Percentiles rank a stretch among this genome's conserved stretches.
Evolutionary conservation across 2,329 filamentous ascomycete species (phyloP).

Genomic region (Decorospora gaudefroyi): DNA sequence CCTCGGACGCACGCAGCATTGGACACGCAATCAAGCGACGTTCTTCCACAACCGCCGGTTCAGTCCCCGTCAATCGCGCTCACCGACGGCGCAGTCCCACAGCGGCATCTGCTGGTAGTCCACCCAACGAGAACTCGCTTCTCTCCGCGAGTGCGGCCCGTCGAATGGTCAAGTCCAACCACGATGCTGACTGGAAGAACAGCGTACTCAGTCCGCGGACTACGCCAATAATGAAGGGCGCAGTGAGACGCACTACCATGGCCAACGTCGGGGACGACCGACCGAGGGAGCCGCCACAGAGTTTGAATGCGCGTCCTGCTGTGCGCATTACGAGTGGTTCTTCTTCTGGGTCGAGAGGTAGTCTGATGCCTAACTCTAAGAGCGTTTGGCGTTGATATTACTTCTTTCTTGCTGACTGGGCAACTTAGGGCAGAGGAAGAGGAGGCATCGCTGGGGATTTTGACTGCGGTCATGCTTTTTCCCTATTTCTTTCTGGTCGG

Average conservation of each 20-base stretch:
- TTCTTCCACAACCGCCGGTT: slow-evolving; percentile 53
- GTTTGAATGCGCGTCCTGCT: slow-evolving; percentile 34
- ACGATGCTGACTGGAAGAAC: slow-evolving; percentile 59
- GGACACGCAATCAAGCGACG: slow-evolving; percentile 60
- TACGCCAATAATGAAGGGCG: slow-evolving; percentile 62
- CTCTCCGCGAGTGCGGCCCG: slow-evolving; percentile 69
- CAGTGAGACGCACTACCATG: slow-evolving; percentile 46
- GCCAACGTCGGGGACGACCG: slow-evolving; percentile 39
- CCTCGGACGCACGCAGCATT: slow-evolving; percentile 59
- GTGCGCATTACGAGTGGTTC: slow-evolving; percentile 41
- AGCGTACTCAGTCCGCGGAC: slow-evolving; percentile 66
- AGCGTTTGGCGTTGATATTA: slow-evolving; percentile 41
- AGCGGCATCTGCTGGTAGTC: slow-evolving; percentile 51
- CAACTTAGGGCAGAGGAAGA: neutral
- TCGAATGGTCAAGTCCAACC: slow-evolving; percentile 67
- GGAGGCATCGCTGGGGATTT: slow-evolving; percentile 4
- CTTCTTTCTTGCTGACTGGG: slow-evolving; percentile 6
- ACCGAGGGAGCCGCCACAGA: slow-evolving; percentile 28
- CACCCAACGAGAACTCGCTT: slow-evolving; percentile 62
- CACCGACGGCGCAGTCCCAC: slow-evolving; percentile 63
- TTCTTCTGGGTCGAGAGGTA: slow-evolving; percentile 35
- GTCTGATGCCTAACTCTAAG: slow-evolving; percentile 38
- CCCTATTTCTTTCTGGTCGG: neutral
- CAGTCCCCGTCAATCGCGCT: slow-evolving; percentile 47
- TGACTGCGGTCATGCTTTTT: slow-evolving; percentile 1